Percentiles rank a stretch among this genome's conserved stretches.
phyloP scores from a whole-genome alignment of 352 stramenopile genomes.

The Globisporangium ultimum region DNA sequence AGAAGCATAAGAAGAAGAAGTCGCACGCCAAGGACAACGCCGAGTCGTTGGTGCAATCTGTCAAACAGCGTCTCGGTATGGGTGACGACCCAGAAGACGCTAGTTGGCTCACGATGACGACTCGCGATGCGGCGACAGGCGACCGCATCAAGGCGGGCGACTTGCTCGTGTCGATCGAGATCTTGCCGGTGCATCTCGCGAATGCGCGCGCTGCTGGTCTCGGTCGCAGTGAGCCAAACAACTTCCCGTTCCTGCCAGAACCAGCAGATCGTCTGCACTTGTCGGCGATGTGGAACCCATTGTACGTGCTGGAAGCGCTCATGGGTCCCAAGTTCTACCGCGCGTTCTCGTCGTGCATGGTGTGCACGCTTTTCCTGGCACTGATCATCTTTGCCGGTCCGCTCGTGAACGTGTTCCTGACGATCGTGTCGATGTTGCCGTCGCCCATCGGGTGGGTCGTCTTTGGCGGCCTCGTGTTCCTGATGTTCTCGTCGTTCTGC shows the following conservation, averaged over 20 bases:
- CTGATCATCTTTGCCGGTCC: constrained; percentile 68
- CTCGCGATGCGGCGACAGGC: constrained; percentile 49
- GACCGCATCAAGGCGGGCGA: constrained; percentile 61
- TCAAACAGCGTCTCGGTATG: constrained; percentile 76
- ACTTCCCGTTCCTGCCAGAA: constrained; percentile 69
- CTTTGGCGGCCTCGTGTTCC: constrained; percentile 40
- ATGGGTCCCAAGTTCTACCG: constrained; percentile 75
- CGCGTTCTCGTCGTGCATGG: constrained; percentile 59
- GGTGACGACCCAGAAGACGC: constrained; percentile 73
- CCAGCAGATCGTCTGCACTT: constrained; percentile 72
- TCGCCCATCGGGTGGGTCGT: constrained; percentile 54
- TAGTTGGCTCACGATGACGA: constrained; percentile 74
- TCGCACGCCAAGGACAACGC: constrained; percentile 53
- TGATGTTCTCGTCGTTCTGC: constrained; percentile 33
- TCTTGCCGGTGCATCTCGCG: constrained; percentile 56
- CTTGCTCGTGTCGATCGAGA: constrained; percentile 70
- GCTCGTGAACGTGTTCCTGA: constrained; percentile 68
- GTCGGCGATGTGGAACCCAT: constrained; percentile 80
- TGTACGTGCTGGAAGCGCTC: constrained; percentile 72
- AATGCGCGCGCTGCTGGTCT: constrained; percentile 63
- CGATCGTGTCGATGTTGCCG: constrained; percentile 59
- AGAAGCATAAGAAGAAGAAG: constrained; percentile 20
- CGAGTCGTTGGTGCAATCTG: constrained; percentile 61
- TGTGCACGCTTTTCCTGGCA: constrained; percentile 50
- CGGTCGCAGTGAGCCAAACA: constrained; percentile 76